Evolutionary conservation across 2,329 filamentous ascomycete species (phyloP), one percentile per base, ranked within the genome.

Genomic region (Cytospora piceae): DNA sequence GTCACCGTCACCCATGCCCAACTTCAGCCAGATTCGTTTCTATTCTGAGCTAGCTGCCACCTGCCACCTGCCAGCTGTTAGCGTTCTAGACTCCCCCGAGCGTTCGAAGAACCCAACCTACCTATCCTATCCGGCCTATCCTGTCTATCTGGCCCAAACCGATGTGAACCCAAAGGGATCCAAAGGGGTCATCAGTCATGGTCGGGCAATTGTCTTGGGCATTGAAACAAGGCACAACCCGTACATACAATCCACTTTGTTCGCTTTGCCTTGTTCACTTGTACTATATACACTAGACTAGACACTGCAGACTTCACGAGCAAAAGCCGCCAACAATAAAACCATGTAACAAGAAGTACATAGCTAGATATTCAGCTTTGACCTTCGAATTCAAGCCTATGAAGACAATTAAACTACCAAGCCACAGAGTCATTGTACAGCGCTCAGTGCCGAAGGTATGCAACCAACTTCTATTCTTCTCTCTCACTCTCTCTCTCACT

Each of bases 351-450:
- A 8, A 22, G n/a, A 46, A 20, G 8, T 9, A 4, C n/a, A 15
- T n/a, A 20, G 1, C 9, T 49, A 14, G 8, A 24, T 49, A 49
- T 49, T 22, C 27, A 49, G 46, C n/a, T n/a, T 24, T 24, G n/a
- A 49, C n/a, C 9, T 24, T 49, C 22, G 46, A n/a, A 24, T 22
- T 24, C 24, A 24, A 22, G 46, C n/a, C 24, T 49, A n/a, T 22
- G 46, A 24, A 4, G 12, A 22, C 24, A 49, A 49, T 49, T 24
- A 24, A 22, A 49, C n/a, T 49, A 11, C 22, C 54, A 58, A 65
- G 62, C 62, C 65, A 67, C 65, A 22, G 42, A 56, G 55, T 62
- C 65, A 62, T 52, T 20, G 54, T 65, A 51, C 46, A 39, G 56
- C 61, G 34, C 27, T 49, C 51, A 49, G 24, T 49, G 52, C 42